phyloP scores from a whole-genome alignment of 257 asterid genomes.

The Vinca minor region DNA sequence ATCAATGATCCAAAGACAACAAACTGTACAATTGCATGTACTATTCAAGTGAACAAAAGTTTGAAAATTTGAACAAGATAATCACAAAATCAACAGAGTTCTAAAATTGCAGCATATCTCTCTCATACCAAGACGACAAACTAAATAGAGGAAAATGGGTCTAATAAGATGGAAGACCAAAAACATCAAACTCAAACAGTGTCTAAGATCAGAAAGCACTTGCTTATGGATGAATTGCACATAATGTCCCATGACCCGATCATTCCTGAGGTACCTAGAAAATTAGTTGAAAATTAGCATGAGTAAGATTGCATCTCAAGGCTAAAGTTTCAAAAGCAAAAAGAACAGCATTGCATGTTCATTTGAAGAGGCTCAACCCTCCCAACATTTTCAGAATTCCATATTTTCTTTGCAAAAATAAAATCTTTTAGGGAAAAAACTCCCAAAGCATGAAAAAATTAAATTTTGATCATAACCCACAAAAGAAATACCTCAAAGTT shows the following conservation, averaged over 20 bases:
- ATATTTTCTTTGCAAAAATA: too few species aligned
- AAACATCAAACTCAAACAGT: conserved; percentile 1
- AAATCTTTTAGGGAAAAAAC: too few species aligned
- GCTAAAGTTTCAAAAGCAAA: neutral
- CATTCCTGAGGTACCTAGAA: neutral
- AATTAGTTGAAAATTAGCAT: neutral
- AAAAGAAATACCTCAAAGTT: neutral
- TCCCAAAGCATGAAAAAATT: neutral
- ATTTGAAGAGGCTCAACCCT: neutral
- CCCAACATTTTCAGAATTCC: too few species aligned
- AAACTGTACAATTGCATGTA: neutral
- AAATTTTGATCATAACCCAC: neutral
- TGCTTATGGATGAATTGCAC: neutral
- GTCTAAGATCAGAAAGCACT: neutral
- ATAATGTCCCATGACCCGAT: neutral
- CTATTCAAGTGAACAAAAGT: neutral
- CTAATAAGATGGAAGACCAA: neutral
- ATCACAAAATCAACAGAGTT: neutral
- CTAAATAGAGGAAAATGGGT: neutral
- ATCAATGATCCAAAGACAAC: neutral
- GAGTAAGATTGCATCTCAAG: neutral
- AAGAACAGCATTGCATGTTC: neutral
- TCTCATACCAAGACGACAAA: neutral
- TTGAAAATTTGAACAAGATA: too few species aligned
- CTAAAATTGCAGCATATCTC: neutral